These are phyloP conservation scores for Paxillus ammoniavirescens DNA, from an alignment of 768 basidiomycete genomes.

Conservation along the genomic window DNA sequence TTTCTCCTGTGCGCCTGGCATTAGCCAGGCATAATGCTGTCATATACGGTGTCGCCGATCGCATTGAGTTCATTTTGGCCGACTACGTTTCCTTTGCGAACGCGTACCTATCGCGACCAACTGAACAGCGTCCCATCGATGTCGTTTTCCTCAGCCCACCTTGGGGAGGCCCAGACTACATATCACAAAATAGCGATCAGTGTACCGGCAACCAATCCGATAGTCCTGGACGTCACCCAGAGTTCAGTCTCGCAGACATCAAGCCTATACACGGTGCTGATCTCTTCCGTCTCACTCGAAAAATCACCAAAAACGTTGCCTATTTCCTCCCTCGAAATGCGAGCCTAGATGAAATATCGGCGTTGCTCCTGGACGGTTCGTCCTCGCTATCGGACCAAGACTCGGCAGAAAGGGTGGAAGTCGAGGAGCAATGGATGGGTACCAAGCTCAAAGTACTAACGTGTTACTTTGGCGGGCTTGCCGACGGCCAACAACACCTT, in stretches of 20 bases:
- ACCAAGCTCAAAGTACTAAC: constrained; percentile 90
- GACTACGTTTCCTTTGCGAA: constrained; percentile 84
- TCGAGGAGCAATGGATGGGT: constrained; percentile 98
- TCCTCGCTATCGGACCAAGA: constrained; percentile 3
- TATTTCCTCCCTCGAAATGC: constrained; percentile 89
- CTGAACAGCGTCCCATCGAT: constrained; percentile 59
- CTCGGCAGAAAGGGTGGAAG: constrained; percentile 64
- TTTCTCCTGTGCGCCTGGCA: constrained; percentile 77
- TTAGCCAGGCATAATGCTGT: constrained; percentile 92
- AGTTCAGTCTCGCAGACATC: constrained; percentile 70
- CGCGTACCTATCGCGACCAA: constrained; percentile 38
- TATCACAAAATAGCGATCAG: constrained; percentile 29
- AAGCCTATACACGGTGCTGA: constrained; percentile 80
- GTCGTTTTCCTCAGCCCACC: constrained; percentile 93
- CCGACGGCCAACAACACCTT: constrained; percentile 59
- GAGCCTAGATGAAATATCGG: constrained; percentile 67
- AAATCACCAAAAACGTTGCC: constrained; percentile 79
- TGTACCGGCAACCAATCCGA: neutral
- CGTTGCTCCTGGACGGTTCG: constrained; percentile 33
- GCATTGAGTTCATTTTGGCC: constrained; percentile 89
- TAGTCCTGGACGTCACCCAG: constrained; percentile 37
- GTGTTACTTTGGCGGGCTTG: constrained; percentile 70
- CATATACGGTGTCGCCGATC: constrained; percentile 91
- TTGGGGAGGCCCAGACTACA: constrained; percentile 87
- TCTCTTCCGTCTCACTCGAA: constrained; percentile 71